Percentiles rank a stretch among this genome's conserved stretches.
These are phyloP conservation scores for Arabidopsis suecica DNA, from an alignment of 345 rosid genomes.

Conservation along the genomic window DNA sequence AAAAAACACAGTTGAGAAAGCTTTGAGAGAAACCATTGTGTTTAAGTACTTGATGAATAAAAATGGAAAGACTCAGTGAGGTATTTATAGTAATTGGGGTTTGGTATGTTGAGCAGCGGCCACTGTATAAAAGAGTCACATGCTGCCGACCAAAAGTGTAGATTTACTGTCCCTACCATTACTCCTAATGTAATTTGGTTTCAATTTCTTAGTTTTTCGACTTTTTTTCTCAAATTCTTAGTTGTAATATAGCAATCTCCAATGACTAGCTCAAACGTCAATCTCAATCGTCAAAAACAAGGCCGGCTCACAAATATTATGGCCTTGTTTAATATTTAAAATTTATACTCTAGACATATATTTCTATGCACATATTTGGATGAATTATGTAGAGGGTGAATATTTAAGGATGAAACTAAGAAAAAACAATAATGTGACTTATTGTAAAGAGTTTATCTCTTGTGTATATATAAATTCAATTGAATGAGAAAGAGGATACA, in stretches of 20 bases:
- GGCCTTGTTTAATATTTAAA: background rate
- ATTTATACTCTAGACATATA: background rate
- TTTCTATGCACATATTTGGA: no score
- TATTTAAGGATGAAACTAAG: no score
- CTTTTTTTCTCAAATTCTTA: background rate
- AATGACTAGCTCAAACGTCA: background rate
- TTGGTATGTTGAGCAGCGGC: slow-evolving; percentile 32
- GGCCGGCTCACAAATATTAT: background rate
- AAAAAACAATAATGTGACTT: no score
- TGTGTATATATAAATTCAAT: no score
- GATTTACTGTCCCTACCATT: slow-evolving; percentile 42
- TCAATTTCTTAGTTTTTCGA: background rate
- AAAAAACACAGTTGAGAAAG: slow-evolving; percentile 42
- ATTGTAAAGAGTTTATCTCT: no score
- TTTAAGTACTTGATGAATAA: slow-evolving; percentile 35
- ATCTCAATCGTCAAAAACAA: slow-evolving; percentile 2
- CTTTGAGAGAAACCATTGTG: slow-evolving; percentile 46
- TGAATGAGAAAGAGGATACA: no score
- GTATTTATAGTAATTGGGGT: slow-evolving; percentile 42
- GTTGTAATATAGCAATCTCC: background rate
- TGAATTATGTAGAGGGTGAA: no score
- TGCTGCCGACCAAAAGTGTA: slow-evolving; percentile 36
- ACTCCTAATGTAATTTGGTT: slow-evolving; percentile 7
- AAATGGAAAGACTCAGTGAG: slow-evolving; percentile 30
- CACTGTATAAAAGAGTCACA: slow-evolving; percentile 27